Evolutionary conservation across 2,329 filamentous ascomycete species (phyloP).

Genomic region (Sodiomyces alkalinus): DNA sequence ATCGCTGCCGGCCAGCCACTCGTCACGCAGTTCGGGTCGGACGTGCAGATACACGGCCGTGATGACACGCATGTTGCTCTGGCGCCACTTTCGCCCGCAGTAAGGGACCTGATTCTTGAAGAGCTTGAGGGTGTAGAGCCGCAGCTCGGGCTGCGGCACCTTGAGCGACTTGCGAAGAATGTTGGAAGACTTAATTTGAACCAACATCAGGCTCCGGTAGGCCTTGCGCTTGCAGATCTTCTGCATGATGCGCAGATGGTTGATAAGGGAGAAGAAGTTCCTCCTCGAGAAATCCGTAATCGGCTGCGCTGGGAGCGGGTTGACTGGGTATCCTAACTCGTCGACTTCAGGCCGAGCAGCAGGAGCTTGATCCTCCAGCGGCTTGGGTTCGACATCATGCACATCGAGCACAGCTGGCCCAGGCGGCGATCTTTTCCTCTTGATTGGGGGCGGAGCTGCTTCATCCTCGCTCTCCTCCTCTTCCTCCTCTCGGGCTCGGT

Average conservation of each 20-base stretch:
- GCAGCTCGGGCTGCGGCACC: constrained; percentile 72
- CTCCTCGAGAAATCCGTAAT: constrained; percentile 86
- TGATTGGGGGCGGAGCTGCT: constrained; percentile 71
- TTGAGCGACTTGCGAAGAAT: constrained; percentile 86
- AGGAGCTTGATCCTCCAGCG: constrained; percentile 17
- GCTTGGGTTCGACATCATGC: constrained; percentile 10
- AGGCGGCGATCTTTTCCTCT: constrained; percentile 35
- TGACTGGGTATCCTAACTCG: constrained; percentile 70
- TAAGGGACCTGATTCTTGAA: constrained; percentile 99
- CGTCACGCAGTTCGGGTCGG: constrained; percentile 79
- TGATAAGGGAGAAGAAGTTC: constrained; percentile 91
- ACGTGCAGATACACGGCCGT: constrained; percentile 93
- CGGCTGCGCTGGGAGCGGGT: constrained; percentile 53
- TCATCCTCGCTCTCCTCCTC: constrained; percentile 52
- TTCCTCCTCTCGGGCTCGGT: constrained; percentile 15
- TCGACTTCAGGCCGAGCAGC: constrained; percentile 50
- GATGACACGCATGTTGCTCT: constrained; percentile 97
- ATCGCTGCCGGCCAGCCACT: constrained; percentile 85
- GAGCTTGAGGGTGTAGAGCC: constrained; percentile 89
- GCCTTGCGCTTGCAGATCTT: constrained; percentile 95
- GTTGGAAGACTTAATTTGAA: constrained; percentile 88
- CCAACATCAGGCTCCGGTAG: constrained; percentile 82
- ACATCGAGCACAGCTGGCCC: constrained; percentile 17
- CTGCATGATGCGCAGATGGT: constrained; percentile 89
- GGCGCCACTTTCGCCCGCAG: constrained; percentile 94